These are phyloP conservation scores for Aspergillus versicolor DNA, from an alignment of 2,329 filamentous ascomycete genomes.

Conservation along the genomic window DNA sequence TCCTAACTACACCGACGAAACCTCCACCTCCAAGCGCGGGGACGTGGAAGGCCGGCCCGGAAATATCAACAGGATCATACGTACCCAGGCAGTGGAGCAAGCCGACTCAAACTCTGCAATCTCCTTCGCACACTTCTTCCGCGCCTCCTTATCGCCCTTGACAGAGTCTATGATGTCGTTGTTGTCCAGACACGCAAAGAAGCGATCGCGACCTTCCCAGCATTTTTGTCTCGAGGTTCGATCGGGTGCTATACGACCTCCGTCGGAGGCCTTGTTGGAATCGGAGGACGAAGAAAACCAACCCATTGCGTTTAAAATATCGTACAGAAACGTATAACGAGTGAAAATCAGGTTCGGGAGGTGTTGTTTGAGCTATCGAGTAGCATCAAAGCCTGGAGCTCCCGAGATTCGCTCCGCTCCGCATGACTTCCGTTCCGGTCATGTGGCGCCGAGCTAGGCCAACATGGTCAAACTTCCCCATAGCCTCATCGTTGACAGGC, in stretches of 20 bases:
- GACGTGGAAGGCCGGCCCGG: not conserved
- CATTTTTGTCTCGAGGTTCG: constrained; percentile 77
- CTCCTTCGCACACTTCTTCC: constrained; percentile 60
- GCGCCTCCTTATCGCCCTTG: constrained; percentile 55
- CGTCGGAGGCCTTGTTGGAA: constrained; percentile 50
- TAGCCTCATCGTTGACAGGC: not conserved
- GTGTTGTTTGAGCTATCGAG: not conserved
- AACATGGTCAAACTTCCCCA: constrained; percentile 7
- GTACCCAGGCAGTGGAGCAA: constrained; percentile 87
- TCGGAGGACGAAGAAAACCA: constrained; percentile 52
- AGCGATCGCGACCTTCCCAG: constrained; percentile 85
- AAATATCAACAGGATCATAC: constrained; percentile 33
- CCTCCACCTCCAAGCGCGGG: not conserved
- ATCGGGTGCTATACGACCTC: constrained; percentile 75
- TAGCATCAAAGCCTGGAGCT: not conserved
- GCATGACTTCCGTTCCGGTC: constrained; percentile 17
- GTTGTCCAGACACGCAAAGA: constrained; percentile 83
- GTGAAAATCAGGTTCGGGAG: not conserved
- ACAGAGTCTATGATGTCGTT: constrained; percentile 77
- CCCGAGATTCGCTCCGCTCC: constrained; percentile 14
- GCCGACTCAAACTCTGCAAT: constrained; percentile 72
- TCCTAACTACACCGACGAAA: not conserved
- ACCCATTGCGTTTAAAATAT: constrained; percentile 41
- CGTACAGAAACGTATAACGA: not conserved
- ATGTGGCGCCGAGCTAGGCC: constrained; percentile 20